A percentile compares a stretch with the other conserved stretches of the same genome.
These are phyloP conservation scores for Diaporthe humulicola DNA, from an alignment of 2,329 filamentous ascomycete species.

Conservation along the genomic window DNA sequence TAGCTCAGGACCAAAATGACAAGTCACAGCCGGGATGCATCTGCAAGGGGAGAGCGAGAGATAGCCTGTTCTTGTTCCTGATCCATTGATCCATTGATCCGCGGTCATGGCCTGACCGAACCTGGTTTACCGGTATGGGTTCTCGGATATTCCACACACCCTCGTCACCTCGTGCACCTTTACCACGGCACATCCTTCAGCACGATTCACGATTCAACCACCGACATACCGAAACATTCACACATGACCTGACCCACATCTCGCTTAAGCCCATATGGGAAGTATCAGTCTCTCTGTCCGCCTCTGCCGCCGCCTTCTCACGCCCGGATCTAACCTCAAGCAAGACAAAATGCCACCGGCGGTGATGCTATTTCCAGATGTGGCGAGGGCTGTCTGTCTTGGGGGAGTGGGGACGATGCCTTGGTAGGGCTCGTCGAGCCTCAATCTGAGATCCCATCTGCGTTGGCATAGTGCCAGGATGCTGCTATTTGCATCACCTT, in stretches of 20 bases:
- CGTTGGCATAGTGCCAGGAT: conserved; percentile 1
- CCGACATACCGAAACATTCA: not conserved
- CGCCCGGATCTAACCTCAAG: not conserved
- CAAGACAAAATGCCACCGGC: not conserved
- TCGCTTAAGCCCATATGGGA: not conserved
- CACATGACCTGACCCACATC: not conserved
- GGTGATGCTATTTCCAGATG: not conserved
- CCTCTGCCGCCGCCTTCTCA: not conserved
- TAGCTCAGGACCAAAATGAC: not conserved
- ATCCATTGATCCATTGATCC: not conserved
- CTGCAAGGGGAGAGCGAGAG: not conserved
- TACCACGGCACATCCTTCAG: not conserved
- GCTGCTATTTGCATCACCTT: conserved; percentile 6
- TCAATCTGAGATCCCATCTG: conserved; percentile 7
- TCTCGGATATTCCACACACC: not conserved
- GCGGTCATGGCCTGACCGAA: conserved; percentile 7
- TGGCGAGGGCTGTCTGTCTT: not conserved
- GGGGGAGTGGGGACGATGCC: not conserved
- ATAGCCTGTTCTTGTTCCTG: not conserved
- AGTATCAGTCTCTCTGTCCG: not conserved
- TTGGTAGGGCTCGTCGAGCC: not conserved
- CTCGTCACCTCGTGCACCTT: not conserved
- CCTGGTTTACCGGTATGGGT: not conserved
- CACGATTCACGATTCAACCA: conserved; percentile 6
- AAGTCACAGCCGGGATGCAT: not conserved